A percentile compares a stretch with the other conserved stretches of the same genome.
Conservation (phyloP, 129 eudicot species). For the Tagetes patula region DNA sequence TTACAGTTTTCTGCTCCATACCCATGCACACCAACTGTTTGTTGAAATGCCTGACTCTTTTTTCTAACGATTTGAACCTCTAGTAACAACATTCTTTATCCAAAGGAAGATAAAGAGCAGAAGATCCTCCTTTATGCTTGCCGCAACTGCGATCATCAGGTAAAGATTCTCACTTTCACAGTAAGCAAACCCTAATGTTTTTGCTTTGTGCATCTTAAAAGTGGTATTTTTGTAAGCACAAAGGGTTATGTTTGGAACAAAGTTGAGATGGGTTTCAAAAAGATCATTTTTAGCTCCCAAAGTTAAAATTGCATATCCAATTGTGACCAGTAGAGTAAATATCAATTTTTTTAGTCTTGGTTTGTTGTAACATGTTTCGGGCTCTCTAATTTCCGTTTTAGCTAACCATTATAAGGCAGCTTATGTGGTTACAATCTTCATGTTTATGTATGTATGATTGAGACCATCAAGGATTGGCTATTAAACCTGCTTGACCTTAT, state of each 20-base stretch:
- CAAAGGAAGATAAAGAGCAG: conserved; percentile 84
- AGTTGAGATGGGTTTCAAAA: not conserved
- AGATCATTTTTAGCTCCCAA: not conserved
- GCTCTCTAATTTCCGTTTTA: not conserved
- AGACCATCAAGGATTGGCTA: not conserved
- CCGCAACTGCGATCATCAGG: conserved; percentile 96
- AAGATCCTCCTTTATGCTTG: conserved; percentile 89
- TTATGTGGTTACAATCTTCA: not conserved
- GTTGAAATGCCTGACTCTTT: not conserved
- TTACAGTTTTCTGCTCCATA: too few species aligned
- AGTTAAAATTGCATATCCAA: too few species aligned
- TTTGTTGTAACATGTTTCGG: not conserved
- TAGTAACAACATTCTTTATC: conserved; percentile 92
- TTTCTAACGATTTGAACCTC: not conserved
- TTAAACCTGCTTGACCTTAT: not conserved
- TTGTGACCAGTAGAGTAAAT: too few species aligned
- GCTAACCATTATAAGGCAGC: not conserved
- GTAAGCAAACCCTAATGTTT: conserved; percentile 9
- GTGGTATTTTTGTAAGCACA: not conserved
- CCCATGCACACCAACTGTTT: conserved; percentile 15
- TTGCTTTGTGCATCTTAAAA: not conserved
- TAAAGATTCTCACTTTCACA: conserved; percentile 29
- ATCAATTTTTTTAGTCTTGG: not conserved
- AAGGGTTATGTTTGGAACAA: not conserved
- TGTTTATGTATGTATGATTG: not conserved